phyloP scores from a whole-genome alignment of 805 yeast genomes.

The Yarrowia sp. region DNA sequence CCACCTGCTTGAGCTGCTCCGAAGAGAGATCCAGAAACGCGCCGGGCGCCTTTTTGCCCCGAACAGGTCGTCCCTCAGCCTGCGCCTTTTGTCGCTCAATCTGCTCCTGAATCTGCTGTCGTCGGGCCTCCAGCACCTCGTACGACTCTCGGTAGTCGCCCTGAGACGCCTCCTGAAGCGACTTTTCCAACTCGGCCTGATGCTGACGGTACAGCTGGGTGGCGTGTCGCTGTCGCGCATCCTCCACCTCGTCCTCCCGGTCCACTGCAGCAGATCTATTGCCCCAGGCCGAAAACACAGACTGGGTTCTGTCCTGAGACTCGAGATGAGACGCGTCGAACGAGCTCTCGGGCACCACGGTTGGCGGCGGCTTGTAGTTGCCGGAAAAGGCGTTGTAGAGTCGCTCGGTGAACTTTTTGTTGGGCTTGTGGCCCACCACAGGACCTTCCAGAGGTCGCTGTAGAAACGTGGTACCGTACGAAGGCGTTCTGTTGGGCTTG shows the following conservation, averaged over 20 bases:
- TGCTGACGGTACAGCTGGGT: not conserved
- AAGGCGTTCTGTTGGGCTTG: not conserved
- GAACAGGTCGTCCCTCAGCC: not conserved
- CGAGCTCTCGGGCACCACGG: constrained; percentile 20
- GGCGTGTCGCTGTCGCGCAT: not conserved
- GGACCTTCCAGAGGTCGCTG: constrained; percentile 8
- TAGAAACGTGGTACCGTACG: constrained; percentile 17
- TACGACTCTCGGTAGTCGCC: not conserved
- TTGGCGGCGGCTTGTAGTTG: constrained; percentile 24
- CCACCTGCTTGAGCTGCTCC: constrained; percentile 5
- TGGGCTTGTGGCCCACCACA: not conserved
- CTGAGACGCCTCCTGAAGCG: not conserved
- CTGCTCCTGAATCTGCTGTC: constrained; percentile 1
- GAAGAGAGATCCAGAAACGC: not conserved
- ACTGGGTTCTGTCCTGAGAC: not conserved
- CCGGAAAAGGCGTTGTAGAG: constrained; percentile 23
- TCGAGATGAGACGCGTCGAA: constrained; percentile 1
- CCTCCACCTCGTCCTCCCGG: not conserved
- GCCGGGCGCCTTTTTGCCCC: not conserved
- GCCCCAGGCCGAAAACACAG: not conserved
- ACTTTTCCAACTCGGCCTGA: not conserved
- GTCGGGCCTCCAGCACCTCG: constrained; percentile 13
- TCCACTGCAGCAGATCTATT: not conserved
- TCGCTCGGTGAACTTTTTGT: constrained; percentile 10
- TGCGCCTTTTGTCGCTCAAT: constrained; percentile 18